These are phyloP conservation scores for Carex arenaria DNA, from an alignment of 202 grass and related monocot genomes.

Conservation along the genomic window DNA sequence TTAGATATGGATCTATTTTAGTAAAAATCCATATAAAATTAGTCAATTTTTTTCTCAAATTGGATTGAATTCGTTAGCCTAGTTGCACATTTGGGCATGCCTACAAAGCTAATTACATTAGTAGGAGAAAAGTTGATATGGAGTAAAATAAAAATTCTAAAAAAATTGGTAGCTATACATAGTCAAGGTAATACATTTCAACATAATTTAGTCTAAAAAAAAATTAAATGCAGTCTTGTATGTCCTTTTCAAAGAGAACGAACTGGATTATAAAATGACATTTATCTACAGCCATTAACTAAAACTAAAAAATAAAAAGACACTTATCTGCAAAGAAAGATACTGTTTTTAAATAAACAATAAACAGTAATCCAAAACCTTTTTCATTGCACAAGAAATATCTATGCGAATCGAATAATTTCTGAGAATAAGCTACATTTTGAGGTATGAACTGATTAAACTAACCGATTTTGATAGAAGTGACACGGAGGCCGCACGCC, in stretches of 20 bases:
- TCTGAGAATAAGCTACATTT: not conserved
- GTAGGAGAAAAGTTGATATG: not conserved
- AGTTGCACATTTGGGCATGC: not conserved
- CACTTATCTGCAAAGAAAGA: slow-evolving; percentile 5
- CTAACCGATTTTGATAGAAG: slow-evolving; percentile 40
- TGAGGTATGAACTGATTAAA: not conserved
- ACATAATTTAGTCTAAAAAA: not conserved
- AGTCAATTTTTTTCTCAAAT: not conserved
- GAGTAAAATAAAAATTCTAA: not conserved
- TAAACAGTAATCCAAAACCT: not conserved
- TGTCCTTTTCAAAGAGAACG: not conserved
- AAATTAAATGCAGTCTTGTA: not conserved
- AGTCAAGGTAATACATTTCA: not conserved
- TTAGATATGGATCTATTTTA: slow-evolving; percentile 36
- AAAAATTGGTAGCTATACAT: not conserved
- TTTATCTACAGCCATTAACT: not conserved
- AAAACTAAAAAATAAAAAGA: not conserved
- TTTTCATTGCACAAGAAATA: not conserved
- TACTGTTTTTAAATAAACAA: not conserved
- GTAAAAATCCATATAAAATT: not conserved
- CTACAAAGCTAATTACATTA: not conserved
- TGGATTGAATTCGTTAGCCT: not conserved
- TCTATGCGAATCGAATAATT: not conserved
- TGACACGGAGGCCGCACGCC: slow-evolving; percentile 37
- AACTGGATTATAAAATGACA: not conserved